Base-by-base conservation (phyloP, 257 asterid genomes). In the Solanum arcanum region DNA sequence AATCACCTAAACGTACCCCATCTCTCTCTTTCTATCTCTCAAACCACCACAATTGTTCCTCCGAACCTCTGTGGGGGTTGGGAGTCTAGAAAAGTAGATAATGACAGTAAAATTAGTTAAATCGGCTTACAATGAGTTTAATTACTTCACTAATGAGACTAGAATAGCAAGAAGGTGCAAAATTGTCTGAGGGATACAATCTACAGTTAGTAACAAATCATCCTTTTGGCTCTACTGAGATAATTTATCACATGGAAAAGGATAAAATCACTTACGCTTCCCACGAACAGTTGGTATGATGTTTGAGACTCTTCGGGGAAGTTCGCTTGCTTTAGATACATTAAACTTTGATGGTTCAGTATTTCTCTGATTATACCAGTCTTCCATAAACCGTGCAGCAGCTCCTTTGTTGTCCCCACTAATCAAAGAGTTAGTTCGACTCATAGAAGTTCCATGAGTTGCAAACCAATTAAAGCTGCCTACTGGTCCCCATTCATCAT, bases 381-480 rank as follows among this genome's bases (percentile, higher is more conserved):
- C 99, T 91, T 97, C 99, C 99, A 97, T 96, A 88, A 96, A 93
- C 85, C 99, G 92, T 14, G 99, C 99, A 64, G 99, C 99, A 86
- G 99, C 98, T 89, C 99, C 99, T 95, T 97, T 97, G 88, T 97
- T 97, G 90, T 97, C 99, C 87, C 99, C 99, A 88, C 99, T 97
- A 76, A 97, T 94, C 91, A 97, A 91, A 13, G 97, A 93, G 89
- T 97, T 97, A 84, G 98, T 94, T 83, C 98, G 98, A 91, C 99
- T 92, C 99, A 97, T 97, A 74, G 99, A 97, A 66, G 99, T 97
- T 86, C 99, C 99, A 86, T 97, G 99, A 83, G 99, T 97, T 59
- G 99, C 97, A 92, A 97, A 97, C 99, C 99, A 97, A 89, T 94
- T 97, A 92, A 96, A 97, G 93, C 99, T 95, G 86, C 99, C 99